These are phyloP conservation scores for Achaetomium macrosporum DNA, from an alignment of 2,329 filamentous ascomycete species.

Conservation along the genomic window DNA sequence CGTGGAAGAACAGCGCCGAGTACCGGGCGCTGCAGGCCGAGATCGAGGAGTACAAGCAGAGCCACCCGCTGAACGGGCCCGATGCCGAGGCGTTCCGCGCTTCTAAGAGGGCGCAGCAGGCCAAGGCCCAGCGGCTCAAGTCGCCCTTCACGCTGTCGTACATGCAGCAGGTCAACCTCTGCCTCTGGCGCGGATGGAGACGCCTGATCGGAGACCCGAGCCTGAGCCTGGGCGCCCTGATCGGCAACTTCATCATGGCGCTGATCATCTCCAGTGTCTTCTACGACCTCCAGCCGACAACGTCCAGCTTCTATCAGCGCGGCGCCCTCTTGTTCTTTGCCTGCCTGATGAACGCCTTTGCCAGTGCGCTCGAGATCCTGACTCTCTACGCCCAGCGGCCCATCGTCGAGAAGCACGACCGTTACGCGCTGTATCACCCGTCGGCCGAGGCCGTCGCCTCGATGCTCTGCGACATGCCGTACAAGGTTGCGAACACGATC, in stretches of 20 bases:
- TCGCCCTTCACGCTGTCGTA: conserved; percentile 83
- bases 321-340: conserved; percentile 83
- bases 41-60: conserved; percentile 50
- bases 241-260: conserved; percentile 70
- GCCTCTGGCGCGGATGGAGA: conserved; percentile 73
- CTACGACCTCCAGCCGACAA: conserved; percentile 63
- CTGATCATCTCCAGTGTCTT: conserved; percentile 77
- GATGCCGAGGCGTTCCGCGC: conserved; percentile 53
- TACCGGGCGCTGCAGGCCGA: conserved; percentile 47
- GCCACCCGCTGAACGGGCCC: conserved; percentile 49
- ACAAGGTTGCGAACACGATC: conserved; percentile 50
- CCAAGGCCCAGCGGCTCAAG: conserved; percentile 53
- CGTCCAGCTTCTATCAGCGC: conserved; percentile 69
- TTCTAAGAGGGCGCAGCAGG: conserved; percentile 46
- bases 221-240: conserved; percentile 42
- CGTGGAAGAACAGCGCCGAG: conserved; percentile 51
- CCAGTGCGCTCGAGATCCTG: conserved; percentile 74
- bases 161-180: conserved; percentile 68
- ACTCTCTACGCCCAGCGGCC: conserved; percentile 83
- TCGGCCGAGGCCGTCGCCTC: too few relatives aligned
- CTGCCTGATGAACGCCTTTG: conserved; percentile 79
- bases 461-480: too few relatives aligned
- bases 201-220: conserved; percentile 72
- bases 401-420: conserved; percentile 84
- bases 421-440: conserved; percentile 85